Percentiles rank a stretch among this genome's conserved stretches.
Evolutionary conservation across 129 eudicot genomes (phyloP).

Genomic region (Tagetes erecta): DNA sequence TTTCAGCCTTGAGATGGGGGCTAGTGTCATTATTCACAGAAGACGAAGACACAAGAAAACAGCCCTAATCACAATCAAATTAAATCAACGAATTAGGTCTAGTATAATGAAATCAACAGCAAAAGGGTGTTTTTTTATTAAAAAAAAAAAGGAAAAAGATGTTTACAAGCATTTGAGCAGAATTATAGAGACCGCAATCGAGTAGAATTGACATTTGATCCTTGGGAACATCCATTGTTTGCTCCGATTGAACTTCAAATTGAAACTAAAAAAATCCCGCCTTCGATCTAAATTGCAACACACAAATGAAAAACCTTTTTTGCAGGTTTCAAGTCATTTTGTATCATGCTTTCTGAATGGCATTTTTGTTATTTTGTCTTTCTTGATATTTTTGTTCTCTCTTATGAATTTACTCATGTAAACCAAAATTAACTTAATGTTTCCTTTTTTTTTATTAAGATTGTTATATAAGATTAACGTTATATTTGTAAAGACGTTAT

Average conservation of each 20-base stretch:
- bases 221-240: slow-evolving; percentile 64
- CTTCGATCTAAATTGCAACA: slow-evolving; percentile 25
- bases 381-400: no score
- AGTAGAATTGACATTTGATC: slow-evolving; percentile 75
- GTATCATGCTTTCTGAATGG: slow-evolving; percentile 6
- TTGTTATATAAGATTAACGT: no score
- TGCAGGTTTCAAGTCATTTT: slow-evolving; percentile 7
- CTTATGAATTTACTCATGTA: no score
- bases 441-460: no score
- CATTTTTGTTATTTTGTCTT: not conserved
- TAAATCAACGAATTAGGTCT: not conserved
- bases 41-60: slow-evolving; percentile 77
- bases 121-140: not conserved
- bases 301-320: not conserved
- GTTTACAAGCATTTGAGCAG: slow-evolving; percentile 86
- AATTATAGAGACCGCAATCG: slow-evolving; percentile 79
- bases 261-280: slow-evolving; percentile 30
- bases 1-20: slow-evolving; percentile 82
- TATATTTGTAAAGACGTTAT: no score
- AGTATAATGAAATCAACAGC: not conserved
- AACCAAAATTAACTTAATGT: no score
- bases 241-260: slow-evolving; percentile 13
- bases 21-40: slow-evolving; percentile 65
- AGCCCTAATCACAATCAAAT: slow-evolving; percentile 47
- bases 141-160: slow-evolving; percentile 11